Percentiles rank a stretch among this genome's conserved stretches.
Evolutionary conservation across 2,329 filamentous ascomycete genomes (phyloP).

Genomic region (Polytolypa hystricis): DNA sequence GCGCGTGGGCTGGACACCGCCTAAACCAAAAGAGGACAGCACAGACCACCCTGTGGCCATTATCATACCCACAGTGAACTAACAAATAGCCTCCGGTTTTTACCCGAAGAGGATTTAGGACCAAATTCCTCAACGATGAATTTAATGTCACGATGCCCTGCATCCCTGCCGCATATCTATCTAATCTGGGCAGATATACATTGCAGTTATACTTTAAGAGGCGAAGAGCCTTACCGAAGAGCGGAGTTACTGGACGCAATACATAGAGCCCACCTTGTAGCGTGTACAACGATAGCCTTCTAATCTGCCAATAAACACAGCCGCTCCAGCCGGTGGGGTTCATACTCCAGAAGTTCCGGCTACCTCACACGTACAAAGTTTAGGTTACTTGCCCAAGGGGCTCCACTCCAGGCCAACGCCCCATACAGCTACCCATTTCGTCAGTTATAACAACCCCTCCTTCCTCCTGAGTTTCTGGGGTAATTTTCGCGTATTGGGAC

Average conservation of each 20-base stretch:
- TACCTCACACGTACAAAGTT: not conserved
- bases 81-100: no score
- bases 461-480: not conserved
- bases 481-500: no score
- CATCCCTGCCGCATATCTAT: no score
- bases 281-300: not conserved
- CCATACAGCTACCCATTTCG: not conserved
- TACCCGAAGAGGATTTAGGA: no score
- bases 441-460: not conserved
- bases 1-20: no score
- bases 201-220: no score
- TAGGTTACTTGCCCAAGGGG: not conserved
- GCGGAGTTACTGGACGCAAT: not conserved
- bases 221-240: not conserved
- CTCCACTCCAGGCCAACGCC: not conserved
- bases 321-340: slow-evolving; percentile 3
- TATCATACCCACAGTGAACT: no score
- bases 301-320: not conserved
- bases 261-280: slow-evolving; percentile 1
- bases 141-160: no score
- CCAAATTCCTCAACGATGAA: no score
- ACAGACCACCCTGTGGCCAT: no score
- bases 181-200: no score
- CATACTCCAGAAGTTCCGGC: not conserved
- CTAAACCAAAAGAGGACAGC: no score